A percentile compares a stretch with the other conserved stretches of the same genome.
These are phyloP conservation scores for Alternaria ethzedia DNA, from an alignment of 2,329 filamentous ascomycete genomes.

Conservation along the genomic window DNA sequence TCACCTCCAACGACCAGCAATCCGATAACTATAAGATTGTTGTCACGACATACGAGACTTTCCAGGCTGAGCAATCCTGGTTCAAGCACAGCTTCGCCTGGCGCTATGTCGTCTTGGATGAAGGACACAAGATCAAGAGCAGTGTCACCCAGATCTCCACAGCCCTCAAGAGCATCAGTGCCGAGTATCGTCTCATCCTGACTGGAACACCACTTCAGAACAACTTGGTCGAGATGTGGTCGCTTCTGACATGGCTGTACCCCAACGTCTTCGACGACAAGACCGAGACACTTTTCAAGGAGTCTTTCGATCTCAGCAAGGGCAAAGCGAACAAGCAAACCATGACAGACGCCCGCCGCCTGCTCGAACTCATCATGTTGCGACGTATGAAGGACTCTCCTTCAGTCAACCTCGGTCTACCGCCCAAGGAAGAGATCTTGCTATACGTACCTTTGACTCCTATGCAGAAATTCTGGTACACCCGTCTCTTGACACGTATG, in stretches of 20 bases:
- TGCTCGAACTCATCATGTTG: conserved; percentile 66
- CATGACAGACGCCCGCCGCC: conserved; percentile 58
- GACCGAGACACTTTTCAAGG: conserved; percentile 59
- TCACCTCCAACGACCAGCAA: conserved; percentile 32
- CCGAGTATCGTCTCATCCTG: conserved; percentile 59
- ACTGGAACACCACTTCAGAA: conserved; percentile 66
- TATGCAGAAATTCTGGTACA: conserved; percentile 66
- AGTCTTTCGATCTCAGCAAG: conserved; percentile 63
- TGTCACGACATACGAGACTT: conserved; percentile 97
- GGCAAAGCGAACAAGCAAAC: conserved; percentile 62
- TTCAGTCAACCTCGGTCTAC: conserved; percentile 61
- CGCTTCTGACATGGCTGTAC: conserved; percentile 63
- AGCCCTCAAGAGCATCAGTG: conserved; percentile 52
- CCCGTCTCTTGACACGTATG: conserved; percentile 61
- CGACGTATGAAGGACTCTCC: conserved; percentile 64
- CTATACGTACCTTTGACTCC: conserved; percentile 65
- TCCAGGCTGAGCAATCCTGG: conserved; percentile 94
- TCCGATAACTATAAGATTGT: conserved; percentile 61
- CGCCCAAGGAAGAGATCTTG: conserved; percentile 63
- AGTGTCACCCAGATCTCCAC: conserved; percentile 53
- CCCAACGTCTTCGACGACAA: conserved; percentile 63
- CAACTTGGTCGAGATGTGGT: conserved; percentile 64
- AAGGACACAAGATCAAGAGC: conserved; percentile 99
- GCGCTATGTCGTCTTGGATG: conserved; percentile 99
- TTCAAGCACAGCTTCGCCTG: conserved; percentile 94